Conservation (phyloP, 352 stramenopile genomes). For the Pythium graminicola region DNA sequence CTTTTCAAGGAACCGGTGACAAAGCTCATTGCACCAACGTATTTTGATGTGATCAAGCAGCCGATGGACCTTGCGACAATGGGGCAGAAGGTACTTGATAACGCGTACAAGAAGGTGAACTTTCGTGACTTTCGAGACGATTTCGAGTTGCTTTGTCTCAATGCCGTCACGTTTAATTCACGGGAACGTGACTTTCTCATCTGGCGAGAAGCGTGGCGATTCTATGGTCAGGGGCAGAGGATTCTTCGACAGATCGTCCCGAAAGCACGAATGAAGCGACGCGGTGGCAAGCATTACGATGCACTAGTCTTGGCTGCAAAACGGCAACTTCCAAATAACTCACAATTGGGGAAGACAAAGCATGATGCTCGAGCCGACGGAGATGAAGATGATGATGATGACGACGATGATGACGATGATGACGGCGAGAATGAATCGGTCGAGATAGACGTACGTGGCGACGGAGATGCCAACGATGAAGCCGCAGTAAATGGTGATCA, state of each 20-base stretch:
- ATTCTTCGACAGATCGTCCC: slow-evolving; percentile 68
- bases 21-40: slow-evolving; percentile 88
- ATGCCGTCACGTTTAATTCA: slow-evolving; percentile 95
- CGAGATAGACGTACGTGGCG: slow-evolving; percentile 6
- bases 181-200: slow-evolving; percentile 83
- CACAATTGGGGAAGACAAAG: slow-evolving; percentile 44
- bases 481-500: background rate
- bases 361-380: slow-evolving; percentile 14
- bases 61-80: slow-evolving; percentile 94
- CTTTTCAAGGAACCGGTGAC: slow-evolving; percentile 94
- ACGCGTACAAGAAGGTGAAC: slow-evolving; percentile 61
- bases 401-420: slow-evolving; percentile 23
- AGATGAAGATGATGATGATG: slow-evolving; percentile 26
- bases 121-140: slow-evolving; percentile 84
- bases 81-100: slow-evolving; percentile 56
- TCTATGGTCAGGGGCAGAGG: slow-evolving; percentile 77
- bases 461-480: slow-evolving; percentile 18
- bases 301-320: slow-evolving; percentile 66
- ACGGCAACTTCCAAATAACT: slow-evolving; percentile 78
- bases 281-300: slow-evolving; percentile 63
- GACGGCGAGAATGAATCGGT: background rate
- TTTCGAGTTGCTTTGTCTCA: slow-evolving; percentile 94
- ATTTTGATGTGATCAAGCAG: slow-evolving; percentile 89
- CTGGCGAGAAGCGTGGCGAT: slow-evolving; percentile 91
- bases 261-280: slow-evolving; percentile 73